Base-by-base conservation (phyloP, 2,329 filamentous ascomycete genomes). In the Scedosporium apiospermum region DNA sequence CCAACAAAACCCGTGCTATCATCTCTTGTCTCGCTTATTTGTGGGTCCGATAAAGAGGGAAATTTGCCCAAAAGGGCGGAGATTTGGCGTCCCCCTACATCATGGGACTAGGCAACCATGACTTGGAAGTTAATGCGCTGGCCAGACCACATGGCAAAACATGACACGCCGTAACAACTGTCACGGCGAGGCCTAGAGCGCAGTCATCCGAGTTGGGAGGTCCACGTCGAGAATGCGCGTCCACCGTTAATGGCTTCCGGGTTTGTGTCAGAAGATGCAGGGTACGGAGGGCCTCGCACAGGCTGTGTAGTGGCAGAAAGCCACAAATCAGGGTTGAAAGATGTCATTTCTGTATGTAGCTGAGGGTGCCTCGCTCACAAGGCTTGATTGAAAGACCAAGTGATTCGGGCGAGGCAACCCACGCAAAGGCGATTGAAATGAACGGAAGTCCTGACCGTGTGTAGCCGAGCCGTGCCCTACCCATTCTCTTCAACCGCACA, bases 1-100 rank as follows among this genome's bases (percentile, higher is more conserved):
- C 96, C 91, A 82, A 81, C 82, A 96, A 97, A 97, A 96, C 86
- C 85, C 91, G 90, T 85, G 78, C 79, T 83, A 58, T 84, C 82
- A 71, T 86, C 84, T 82, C 78, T 67, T 63, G 66, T 64, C 62
- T 55, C 63, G 58, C 62, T 61, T 62, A 68, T 69, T 70, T 84
- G 81, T 75, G 69, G 71, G 68, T 67, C 69, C 67, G 67, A 63
- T 66, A 64, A 64, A 67, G 82, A 85, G 85, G 84, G 68, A 76
- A 69, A 65, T 27, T 16, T 57, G 7, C 46, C 26, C 4, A 30
- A 44, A 55, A 34, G 49, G 51, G n/a, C 18, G 12, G 4, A 26
- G 46, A 63, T 75, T 77, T 80, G 82, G 82, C 80, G 82, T 74
- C 81, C 75, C 70, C 74, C 69, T 63, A 68, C 68, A 68, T 72